Evolutionary conservation across 1,139 yeast species (phyloP).

Genomic region (Lodderomyces jiufengensis): DNA sequence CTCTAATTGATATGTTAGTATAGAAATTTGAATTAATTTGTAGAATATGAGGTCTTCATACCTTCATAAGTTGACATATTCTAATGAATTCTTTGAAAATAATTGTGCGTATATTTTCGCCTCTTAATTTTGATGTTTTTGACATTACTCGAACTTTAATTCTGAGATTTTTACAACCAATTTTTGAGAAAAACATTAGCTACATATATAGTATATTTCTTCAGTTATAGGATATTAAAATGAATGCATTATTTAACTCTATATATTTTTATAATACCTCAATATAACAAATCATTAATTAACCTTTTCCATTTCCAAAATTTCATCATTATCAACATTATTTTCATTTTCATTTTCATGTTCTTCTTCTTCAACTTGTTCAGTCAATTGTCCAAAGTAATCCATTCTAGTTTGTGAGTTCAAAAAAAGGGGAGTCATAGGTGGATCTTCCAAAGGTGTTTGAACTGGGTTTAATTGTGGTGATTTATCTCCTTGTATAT

Average conservation of each 20-base stretch:
- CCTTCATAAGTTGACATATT: slow-evolving; percentile 46
- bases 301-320: background rate
- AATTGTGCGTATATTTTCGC: too few relatives aligned
- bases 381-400: slow-evolving; percentile 9
- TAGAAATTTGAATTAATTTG: background rate
- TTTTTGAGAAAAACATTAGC: too few relatives aligned
- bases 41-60: slow-evolving; percentile 20
- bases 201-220: too few relatives aligned
- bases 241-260: too few relatives aligned
- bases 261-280: too few relatives aligned
- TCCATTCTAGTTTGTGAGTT: slow-evolving; percentile 13
- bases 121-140: too few relatives aligned
- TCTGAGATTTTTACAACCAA: background rate
- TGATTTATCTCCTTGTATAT: slow-evolving; percentile 24
- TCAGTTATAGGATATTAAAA: too few relatives aligned
- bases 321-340: slow-evolving; percentile 1
- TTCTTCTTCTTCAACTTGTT: slow-evolving; percentile 10
- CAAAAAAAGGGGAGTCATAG: slow-evolving; percentile 45
- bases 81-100: too few relatives aligned
- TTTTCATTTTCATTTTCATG: slow-evolving; percentile 14
- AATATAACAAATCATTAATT: background rate
- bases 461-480: slow-evolving; percentile 42
- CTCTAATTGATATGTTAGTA: slow-evolving; percentile 20
- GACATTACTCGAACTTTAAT: too few relatives aligned
- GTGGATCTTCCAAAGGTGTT: slow-evolving; percentile 43